Evolutionary conservation across 2,329 filamentous ascomycete genomes (phyloP).

Genomic region (Exserohilum turcica): DNA sequence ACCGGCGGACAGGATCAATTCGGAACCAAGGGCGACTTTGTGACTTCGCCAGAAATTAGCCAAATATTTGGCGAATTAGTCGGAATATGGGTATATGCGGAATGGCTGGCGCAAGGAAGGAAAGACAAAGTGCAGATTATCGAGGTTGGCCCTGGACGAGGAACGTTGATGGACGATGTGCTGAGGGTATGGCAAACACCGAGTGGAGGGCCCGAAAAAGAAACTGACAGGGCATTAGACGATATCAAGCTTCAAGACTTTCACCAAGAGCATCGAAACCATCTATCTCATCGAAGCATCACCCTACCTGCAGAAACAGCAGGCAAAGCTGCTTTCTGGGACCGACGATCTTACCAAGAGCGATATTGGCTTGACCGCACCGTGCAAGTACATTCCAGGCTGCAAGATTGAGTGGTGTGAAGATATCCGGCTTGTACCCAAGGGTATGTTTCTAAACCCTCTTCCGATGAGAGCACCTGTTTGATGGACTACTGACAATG

Average conservation of each 20-base stretch:
- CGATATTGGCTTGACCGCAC: slow-evolving; percentile 73
- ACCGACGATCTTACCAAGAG: slow-evolving; percentile 70
- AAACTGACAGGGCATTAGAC: slow-evolving; percentile 61
- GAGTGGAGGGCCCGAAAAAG: background rate
- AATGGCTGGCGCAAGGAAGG: slow-evolving; percentile 91
- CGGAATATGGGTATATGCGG: slow-evolving; percentile 91
- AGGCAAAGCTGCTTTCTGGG: slow-evolving; percentile 82
- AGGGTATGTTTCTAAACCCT: slow-evolving; percentile 55
- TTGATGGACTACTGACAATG: slow-evolving; percentile 21
- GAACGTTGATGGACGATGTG: slow-evolving; percentile 97
- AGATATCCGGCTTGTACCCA: slow-evolving; percentile 80
- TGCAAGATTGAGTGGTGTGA: slow-evolving; percentile 86
- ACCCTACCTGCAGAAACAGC: slow-evolving; percentile 72
- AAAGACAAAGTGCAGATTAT: slow-evolving; percentile 81
- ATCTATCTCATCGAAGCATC: slow-evolving; percentile 97
- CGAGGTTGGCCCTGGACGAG: slow-evolving; percentile 90
- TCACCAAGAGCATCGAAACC: slow-evolving; percentile 78
- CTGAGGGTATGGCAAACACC: slow-evolving; percentile 67
- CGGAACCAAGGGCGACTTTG: slow-evolving; percentile 90
- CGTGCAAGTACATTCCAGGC: slow-evolving; percentile 73
- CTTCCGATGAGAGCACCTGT: background rate
- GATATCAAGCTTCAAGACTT: slow-evolving; percentile 78
- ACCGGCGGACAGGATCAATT: slow-evolving; percentile 79
- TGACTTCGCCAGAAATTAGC: slow-evolving; percentile 96
- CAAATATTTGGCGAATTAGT: slow-evolving; percentile 95